Percentiles rank a stretch among this genome's conserved stretches.
Conservation (phyloP, 495 filamentous ascomycete species). For the Xeromyces bisporus region DNA sequence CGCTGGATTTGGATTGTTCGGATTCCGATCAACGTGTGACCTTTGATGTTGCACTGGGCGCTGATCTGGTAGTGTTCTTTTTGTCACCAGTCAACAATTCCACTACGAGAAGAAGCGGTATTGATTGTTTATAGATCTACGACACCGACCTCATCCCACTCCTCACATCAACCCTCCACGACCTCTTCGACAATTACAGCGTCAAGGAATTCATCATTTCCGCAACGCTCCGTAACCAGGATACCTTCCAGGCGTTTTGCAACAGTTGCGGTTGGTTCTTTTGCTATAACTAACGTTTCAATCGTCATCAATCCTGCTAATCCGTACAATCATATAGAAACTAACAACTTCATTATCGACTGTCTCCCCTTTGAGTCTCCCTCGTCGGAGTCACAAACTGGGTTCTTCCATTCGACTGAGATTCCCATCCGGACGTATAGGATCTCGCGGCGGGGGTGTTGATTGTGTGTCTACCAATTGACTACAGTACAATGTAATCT, state of each 20-base stretch:
- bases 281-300: not conserved
- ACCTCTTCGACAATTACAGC: conserved; percentile 34
- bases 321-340: too few species aligned
- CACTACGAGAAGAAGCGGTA: too few species aligned
- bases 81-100: not conserved
- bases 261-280: conserved; percentile 37
- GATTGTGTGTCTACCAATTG: not conserved
- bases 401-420: conserved; percentile 38
- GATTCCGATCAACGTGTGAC: conserved; percentile 2
- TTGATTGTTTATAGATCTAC: conserved; percentile 36
- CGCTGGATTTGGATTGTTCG: conserved; percentile 7
- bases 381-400: conserved; percentile 29
- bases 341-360: conserved; percentile 21
- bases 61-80: conserved; percentile 26
- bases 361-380: conserved; percentile 27
- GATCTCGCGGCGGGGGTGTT: conserved; percentile 8
- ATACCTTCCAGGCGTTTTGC: conserved; percentile 42
- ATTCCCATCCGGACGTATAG: conserved; percentile 33
- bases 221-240: conserved; percentile 43
- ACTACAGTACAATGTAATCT: conserved; percentile 3
- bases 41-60: conserved; percentile 34
- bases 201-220: conserved; percentile 37
- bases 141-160: conserved; percentile 39
- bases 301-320: too few species aligned
- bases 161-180: conserved; percentile 36